Percentiles rank a stretch among this genome's conserved stretches.
phyloP scores from a whole-genome alignment of 768 basidiomycete genomes.

The Suillus plorans region DNA sequence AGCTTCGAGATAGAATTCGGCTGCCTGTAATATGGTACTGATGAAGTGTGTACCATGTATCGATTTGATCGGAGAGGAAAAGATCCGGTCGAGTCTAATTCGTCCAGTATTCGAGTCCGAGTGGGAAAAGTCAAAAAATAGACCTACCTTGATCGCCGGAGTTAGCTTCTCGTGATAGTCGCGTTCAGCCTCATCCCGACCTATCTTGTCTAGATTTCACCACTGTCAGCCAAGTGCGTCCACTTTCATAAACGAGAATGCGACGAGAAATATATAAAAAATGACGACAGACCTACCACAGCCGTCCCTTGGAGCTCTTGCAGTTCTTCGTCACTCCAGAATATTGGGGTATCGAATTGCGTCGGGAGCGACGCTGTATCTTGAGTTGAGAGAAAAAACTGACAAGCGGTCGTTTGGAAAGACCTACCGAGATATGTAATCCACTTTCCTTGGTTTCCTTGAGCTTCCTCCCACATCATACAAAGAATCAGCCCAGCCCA shows the following conservation, averaged over 20 bases:
- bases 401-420: background rate
- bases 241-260: background rate
- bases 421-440: constrained; percentile 63
- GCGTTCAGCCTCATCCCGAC: constrained; percentile 76
- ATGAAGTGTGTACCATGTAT: constrained; percentile 60
- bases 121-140: constrained; percentile 3
- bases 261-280: background rate
- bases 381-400: background rate
- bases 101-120: constrained; percentile 2
- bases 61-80: constrained; percentile 54
- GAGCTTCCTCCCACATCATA: constrained; percentile 93
- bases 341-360: constrained; percentile 89
- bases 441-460: constrained; percentile 66
- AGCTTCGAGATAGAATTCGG: constrained; percentile 89
- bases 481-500: constrained; percentile 90
- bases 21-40: constrained; percentile 89
- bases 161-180: constrained; percentile 67
- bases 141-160: constrained; percentile 67
- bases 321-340: constrained; percentile 79
- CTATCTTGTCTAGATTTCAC: constrained; percentile 69
- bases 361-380: constrained; percentile 59
- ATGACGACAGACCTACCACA: constrained; percentile 68
- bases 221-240: constrained; percentile 7
- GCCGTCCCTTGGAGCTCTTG: constrained; percentile 77
- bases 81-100: constrained; percentile 64